Evolutionary conservation across 192 early-diverging fungal genomes (phyloP), one percentile per base, ranked within the genome.

Genomic region (Podila epicladia): DNA sequence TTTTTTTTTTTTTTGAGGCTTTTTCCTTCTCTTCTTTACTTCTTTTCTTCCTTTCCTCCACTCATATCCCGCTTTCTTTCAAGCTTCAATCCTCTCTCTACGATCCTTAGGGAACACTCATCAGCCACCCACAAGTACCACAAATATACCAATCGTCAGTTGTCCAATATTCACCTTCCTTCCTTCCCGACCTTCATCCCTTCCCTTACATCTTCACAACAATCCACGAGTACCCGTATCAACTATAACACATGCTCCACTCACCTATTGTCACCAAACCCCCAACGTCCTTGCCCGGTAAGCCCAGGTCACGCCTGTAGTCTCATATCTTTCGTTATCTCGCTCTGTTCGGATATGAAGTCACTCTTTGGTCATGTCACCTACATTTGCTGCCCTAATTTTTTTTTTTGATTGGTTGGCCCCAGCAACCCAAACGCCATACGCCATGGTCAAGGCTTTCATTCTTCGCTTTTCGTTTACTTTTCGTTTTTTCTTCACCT

Each of bases 181-280:
- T 35, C 33, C 33, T 35, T 35, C 29, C 33, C 35, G 20, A 20
- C 31, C n/a, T 12, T 70, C 55, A 24, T 68, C 28, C 13, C 17
- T 28, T 19, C 38, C 26, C 17, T 22, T 48, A n/a, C 9, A 9
- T 37, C 48, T n/a, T 9, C 11, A 15, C 26, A 11, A 0, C 48
- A 28, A 28, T 22, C 60, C 2, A 45, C 38, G 9, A 24, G 37
- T 31, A 24, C 29, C 19, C 26, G 13, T 37, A 22, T 7, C 24
- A 37, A 49, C 55, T 22, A 37, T 58, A 12, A 7, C 22, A 37
- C 68, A 76, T 76, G 74, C 62, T 76, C 38, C 64, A 60, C 22
- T 76, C 74, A 11, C 68, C 64, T 19, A 66, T 76, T 45, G 3
- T 55, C 63, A 61, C 74, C 38, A 66, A 58, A 35, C 58, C 58